A percentile compares a stretch with the other conserved stretches of the same genome.
Conservation (phyloP, 2,329 filamentous ascomycete species). For the Acephala macrosclerotiorum region DNA sequence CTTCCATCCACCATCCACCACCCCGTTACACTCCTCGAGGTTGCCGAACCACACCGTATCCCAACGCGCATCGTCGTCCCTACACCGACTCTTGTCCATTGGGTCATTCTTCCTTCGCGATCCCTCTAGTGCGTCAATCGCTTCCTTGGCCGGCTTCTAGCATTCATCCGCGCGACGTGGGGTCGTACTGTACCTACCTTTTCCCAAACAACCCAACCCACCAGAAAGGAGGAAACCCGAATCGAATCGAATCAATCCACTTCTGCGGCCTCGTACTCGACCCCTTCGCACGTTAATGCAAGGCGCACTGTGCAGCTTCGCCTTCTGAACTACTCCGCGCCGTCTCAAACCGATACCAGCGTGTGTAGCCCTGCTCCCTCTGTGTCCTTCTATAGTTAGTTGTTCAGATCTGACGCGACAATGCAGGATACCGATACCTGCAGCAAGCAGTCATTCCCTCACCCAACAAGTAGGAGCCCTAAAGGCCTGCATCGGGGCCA, state of each 20-base stretch:
- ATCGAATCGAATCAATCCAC: neutral
- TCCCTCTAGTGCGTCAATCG: neutral
- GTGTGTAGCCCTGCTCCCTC: constrained; percentile 29
- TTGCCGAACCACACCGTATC: constrained; percentile 6
- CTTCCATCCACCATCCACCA: neutral
- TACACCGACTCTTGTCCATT: constrained; percentile 25
- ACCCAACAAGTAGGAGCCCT: constrained; percentile 30
- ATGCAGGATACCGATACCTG: constrained; percentile 26
- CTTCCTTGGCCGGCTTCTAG: constrained; percentile 3
- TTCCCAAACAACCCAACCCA: neutral
- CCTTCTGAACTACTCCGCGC: constrained; percentile 23
- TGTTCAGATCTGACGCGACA: constrained; percentile 33
- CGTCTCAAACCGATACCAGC: constrained; percentile 15
- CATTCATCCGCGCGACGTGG: constrained; percentile 11
- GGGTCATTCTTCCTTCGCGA: constrained; percentile 7
- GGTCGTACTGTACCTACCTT: constrained; percentile 2
- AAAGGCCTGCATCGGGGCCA: constrained; percentile 39
- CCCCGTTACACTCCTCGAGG: constrained; percentile 9
- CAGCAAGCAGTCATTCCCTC: constrained; percentile 17
- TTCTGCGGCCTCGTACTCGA: constrained; percentile 26
- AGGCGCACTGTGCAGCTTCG: constrained; percentile 38
- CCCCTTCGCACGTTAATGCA: constrained; percentile 24
- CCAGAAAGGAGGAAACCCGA: neutral
- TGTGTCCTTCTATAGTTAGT: constrained; percentile 6
- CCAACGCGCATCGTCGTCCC: constrained; percentile 16